These are phyloP conservation scores for Ophiostoma sp. DNA, from an alignment of 2,329 filamentous ascomycete genomes.

Conservation along the genomic window DNA sequence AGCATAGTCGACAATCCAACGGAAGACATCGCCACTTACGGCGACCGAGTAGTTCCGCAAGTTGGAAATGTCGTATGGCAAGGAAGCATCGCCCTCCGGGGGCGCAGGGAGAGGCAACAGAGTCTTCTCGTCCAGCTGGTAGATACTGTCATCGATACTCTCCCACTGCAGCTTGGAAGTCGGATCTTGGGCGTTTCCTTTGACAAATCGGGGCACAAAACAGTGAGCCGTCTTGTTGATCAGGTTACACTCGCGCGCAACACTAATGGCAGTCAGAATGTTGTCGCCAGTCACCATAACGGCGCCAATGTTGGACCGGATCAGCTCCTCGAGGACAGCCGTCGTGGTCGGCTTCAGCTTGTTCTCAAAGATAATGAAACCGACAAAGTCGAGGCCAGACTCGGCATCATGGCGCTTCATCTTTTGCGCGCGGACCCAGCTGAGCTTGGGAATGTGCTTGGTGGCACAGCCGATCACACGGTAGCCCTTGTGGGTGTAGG, in stretches of 20 bases:
- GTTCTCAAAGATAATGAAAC: slow-evolving; percentile 98
- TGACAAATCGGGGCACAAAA: slow-evolving; percentile 84
- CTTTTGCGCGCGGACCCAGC: slow-evolving; percentile 92
- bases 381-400: slow-evolving; percentile 78
- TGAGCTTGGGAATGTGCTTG: slow-evolving; percentile 82
- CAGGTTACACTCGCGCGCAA: slow-evolving; percentile 84
- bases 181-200: slow-evolving; percentile 73
- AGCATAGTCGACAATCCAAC: slow-evolving; percentile 93
- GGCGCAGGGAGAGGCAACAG: slow-evolving; percentile 60
- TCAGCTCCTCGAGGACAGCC: slow-evolving; percentile 77
- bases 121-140: slow-evolving; percentile 75
- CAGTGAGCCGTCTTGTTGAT: slow-evolving; percentile 81
- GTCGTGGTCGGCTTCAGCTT: slow-evolving; percentile 90
- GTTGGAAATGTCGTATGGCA: slow-evolving; percentile 82
- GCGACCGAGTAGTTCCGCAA: slow-evolving; percentile 85
- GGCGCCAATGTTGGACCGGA: slow-evolving; percentile 78
- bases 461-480: slow-evolving; percentile 94
- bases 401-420: slow-evolving; percentile 87
- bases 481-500: slow-evolving; percentile 95
- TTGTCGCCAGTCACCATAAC: slow-evolving; percentile 99
- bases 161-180: slow-evolving; percentile 81
- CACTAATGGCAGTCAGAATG: slow-evolving; percentile 93
- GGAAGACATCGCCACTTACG: slow-evolving; percentile 89
- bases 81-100: slow-evolving; percentile 71
- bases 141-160: slow-evolving; percentile 83